Evolutionary conservation across 2,329 filamentous ascomycete genomes (phyloP), one percentile per base, ranked within the genome.

Genomic region (Salinomyces thailandicus): DNA sequence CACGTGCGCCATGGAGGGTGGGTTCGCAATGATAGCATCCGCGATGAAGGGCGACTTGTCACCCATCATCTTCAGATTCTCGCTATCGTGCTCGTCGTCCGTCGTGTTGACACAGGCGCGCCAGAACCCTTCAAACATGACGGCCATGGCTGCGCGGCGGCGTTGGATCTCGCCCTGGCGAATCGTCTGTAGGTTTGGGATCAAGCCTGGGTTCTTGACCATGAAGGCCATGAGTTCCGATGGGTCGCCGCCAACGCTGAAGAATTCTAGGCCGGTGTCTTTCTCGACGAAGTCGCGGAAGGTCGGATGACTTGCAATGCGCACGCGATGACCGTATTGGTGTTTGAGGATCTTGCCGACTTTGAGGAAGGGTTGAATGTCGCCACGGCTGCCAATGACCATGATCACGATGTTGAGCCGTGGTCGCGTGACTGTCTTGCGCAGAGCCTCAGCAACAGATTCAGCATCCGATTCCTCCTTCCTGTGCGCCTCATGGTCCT

Each of bases 41-140:
- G 79, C 79, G 12, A 83, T 64, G 48, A 83, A 82, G 0, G 74
- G 72, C 12, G 67, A 54, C 44, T 70, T 75, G 5, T 68, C 58
- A 1, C 72, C 74, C 71, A 82, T 75, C 71, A 81, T 75, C 52
- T 75, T 77, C 18, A 72, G 50, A 47, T 79, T 82, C 9, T 65
- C 61, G 1, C 61, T 52, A 50, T 83, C 75, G 15, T 65, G 72
- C 50, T 79, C 75, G 45, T 82, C 77, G 44, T 85, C 81, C 0
- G 77, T 82, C 3, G 77, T 70, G 46, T 83, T 80, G 49, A 84
- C 75, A 50, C 83, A 89, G 1, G 81, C 77, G 18, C 80, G 64
- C 82, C 84, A 89, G 61, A 85, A 86, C 0, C 83, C 83, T 42
- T 84, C 70, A 51, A 89, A 85, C 79, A 89, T 89, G 43, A 81